Percentiles rank a stretch among this genome's conserved stretches.
Evolutionary conservation across 2,329 filamentous ascomycete genomes (phyloP).

Genomic region (Cercospora janseana): DNA sequence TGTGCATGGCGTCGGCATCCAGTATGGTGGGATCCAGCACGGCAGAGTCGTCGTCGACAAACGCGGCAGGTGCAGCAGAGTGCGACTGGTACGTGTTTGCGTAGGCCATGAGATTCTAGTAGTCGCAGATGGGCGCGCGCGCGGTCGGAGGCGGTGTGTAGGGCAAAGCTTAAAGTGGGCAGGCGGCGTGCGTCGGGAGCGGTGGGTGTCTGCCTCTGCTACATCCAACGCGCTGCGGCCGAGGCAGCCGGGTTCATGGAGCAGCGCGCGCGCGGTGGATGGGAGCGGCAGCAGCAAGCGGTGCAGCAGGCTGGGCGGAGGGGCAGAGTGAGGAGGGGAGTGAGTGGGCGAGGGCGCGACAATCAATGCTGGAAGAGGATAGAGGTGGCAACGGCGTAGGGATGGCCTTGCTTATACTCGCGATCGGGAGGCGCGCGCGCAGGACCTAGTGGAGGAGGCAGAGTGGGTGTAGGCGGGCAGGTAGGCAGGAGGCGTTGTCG

Average conservation of each 20-base stretch:
- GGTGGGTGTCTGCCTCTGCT: constrained; percentile 22
- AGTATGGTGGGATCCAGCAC: constrained; percentile 34
- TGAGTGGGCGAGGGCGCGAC: constrained; percentile 23
- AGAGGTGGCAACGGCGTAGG: constrained; percentile 30
- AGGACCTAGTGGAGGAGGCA: neutral
- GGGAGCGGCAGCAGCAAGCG: constrained; percentile 8
- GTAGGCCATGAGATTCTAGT: constrained; percentile 34
- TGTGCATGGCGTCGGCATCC: constrained; percentile 37
- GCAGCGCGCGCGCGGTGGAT: constrained; percentile 9
- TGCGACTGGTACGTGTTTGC: constrained; percentile 29
- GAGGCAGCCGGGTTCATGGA: constrained; percentile 14
- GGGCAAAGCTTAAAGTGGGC: constrained; percentile 11
- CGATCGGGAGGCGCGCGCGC: constrained; percentile 5
- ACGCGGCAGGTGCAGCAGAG: constrained; percentile 27
- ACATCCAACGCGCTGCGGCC: constrained; percentile 18
- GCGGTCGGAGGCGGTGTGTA: constrained; percentile 14
- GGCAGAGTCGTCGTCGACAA: constrained; percentile 31
- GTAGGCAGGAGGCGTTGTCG: neutral
- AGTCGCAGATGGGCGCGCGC: constrained; percentile 5
- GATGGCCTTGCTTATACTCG: constrained; percentile 36
- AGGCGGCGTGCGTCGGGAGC: neutral
- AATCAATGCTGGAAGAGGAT: constrained; percentile 33
- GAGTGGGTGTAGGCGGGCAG: neutral
- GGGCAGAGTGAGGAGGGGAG: neutral
- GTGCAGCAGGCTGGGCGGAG: neutral